phyloP scores from a whole-genome alignment of 192 early-diverging fungal species.

The Mortierella claussenii region DNA sequence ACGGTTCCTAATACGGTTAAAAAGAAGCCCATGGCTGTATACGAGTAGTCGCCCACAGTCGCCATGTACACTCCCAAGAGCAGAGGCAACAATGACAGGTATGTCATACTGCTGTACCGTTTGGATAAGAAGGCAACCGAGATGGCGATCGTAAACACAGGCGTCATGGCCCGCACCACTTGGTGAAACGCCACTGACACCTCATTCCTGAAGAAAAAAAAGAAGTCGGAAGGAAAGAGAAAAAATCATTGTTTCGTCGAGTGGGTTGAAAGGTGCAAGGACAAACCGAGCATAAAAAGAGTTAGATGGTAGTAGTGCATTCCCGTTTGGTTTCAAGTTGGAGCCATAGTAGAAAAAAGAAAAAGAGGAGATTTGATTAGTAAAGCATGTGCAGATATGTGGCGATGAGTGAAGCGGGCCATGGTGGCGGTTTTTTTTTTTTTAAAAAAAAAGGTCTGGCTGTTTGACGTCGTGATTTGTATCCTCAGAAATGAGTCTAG shows the following conservation, averaged over 20 bases:
- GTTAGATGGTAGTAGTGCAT: too few species aligned
- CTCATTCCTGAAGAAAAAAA: constrained; percentile 21
- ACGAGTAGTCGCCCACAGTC: constrained; percentile 86
- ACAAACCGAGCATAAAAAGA: too few species aligned
- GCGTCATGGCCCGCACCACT: constrained; percentile 84
- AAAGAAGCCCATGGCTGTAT: constrained; percentile 75
- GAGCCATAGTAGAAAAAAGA: too few species aligned
- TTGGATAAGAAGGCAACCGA: constrained; percentile 71
- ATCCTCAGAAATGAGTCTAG: too few species aligned
- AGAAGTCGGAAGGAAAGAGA: neutral
- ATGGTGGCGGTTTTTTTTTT: too few species aligned
- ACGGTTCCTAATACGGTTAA: constrained; percentile 83
- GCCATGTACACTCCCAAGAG: constrained; percentile 85
- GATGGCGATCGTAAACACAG: constrained; percentile 79
- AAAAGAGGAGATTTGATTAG: too few species aligned
- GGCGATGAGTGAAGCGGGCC: too few species aligned
- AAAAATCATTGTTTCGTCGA: neutral
- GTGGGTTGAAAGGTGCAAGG: too few species aligned
- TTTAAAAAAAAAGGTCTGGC: too few species aligned
- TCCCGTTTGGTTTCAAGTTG: too few species aligned
- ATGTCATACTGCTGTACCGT: constrained; percentile 62
- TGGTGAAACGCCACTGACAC: constrained; percentile 78
- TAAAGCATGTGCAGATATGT: too few species aligned
- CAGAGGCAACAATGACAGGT: constrained; percentile 70
- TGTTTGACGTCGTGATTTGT: too few species aligned